A percentile compares a stretch with the other conserved stretches of the same genome.
Conservation (phyloP, 2,329 filamentous ascomycete species). For the Verticillium zaregamsianum region DNA sequence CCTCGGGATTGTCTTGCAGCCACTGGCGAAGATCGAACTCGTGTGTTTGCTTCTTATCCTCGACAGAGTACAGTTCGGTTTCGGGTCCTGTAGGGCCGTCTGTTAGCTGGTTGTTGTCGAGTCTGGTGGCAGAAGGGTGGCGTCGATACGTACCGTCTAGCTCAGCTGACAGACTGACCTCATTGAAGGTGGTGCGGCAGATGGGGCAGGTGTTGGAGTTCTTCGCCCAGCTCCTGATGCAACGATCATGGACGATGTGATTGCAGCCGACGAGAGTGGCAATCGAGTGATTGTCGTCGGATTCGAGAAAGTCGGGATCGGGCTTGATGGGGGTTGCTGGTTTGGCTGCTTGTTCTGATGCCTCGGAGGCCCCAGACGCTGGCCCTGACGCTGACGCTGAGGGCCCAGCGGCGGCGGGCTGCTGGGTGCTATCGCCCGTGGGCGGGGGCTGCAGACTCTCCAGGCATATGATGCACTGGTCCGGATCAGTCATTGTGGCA, state of each 20-base stretch:
- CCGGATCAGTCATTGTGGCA: conserved; percentile 48
- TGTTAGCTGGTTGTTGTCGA: conserved; percentile 15
- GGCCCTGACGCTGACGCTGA: conserved; percentile 10
- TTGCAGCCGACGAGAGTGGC: conserved; percentile 71
- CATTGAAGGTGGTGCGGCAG: conserved; percentile 86
- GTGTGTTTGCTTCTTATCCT: conserved; percentile 84
- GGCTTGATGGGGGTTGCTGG: neutral
- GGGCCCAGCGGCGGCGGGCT: conserved; percentile 16
- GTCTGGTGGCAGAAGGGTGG: neutral
- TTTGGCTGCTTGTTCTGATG: conserved; percentile 14
- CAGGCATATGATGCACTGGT: conserved; percentile 68
- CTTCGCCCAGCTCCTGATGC: conserved; percentile 90
- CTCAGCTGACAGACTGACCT: conserved; percentile 77
- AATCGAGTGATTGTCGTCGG: conserved; percentile 38
- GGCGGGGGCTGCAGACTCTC: conserved; percentile 48
- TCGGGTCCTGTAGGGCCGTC: conserved; percentile 40
- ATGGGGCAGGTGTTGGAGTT: conserved; percentile 98
- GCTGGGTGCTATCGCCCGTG: conserved; percentile 11
- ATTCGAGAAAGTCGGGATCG: neutral
- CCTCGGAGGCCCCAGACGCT: neutral
- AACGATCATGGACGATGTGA: conserved; percentile 89
- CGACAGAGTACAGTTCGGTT: conserved; percentile 59
- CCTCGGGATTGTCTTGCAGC: conserved; percentile 68
- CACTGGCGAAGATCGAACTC: conserved; percentile 78
- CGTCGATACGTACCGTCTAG: conserved; percentile 64